Evolutionary conservation across 129 eudicot genomes (phyloP), one percentile per base, ranked within the genome.

Genomic region (Logfia minima): DNA sequence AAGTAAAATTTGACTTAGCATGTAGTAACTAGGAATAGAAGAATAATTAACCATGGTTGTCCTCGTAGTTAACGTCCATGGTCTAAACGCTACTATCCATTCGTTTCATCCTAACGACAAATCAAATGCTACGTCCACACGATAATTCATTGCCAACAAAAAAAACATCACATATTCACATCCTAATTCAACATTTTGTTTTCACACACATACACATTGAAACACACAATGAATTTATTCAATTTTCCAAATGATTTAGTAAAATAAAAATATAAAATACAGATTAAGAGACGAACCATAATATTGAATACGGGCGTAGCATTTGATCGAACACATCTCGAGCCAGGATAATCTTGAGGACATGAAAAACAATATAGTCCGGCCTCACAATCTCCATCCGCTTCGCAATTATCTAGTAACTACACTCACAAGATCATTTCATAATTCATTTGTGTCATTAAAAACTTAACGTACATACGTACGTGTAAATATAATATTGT

Each of bases 361-460:
- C 98, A 92, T 16, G 91, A 80, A 53, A 89, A 84, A 72, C 98
- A 92, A 66, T 89, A 83, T 0, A 84, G 86, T 19, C 98, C 98
- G 8, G 76, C 73, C 75, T 73, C 88, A 65, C 98, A 92, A 82
- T 86, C 91, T 61, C 68, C 82, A 59, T 85, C 83, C 6, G 79
- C 13, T 35, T 86, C 61, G 65, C 96, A 90, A 19, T 81, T 77
- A 48, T 88, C 96, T 8, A 58, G 74, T 41, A 90, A 68, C 96
- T 90, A 53, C 78, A 72, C 7, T 18, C 37, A 16, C 24, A 11
- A 58, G 6, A 16, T 22, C 31, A 72, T 21, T 7, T 24, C 56
- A 62, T 70, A 4, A 6, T 68, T 13, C 62, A 56, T 41, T 53
- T 18, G n/a, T 51, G 16, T 48, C 18, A 13, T 11, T 14, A 48